These are phyloP conservation scores for Russula sp. DNA, from an alignment of 768 basidiomycete genomes.

Conservation along the genomic window DNA sequence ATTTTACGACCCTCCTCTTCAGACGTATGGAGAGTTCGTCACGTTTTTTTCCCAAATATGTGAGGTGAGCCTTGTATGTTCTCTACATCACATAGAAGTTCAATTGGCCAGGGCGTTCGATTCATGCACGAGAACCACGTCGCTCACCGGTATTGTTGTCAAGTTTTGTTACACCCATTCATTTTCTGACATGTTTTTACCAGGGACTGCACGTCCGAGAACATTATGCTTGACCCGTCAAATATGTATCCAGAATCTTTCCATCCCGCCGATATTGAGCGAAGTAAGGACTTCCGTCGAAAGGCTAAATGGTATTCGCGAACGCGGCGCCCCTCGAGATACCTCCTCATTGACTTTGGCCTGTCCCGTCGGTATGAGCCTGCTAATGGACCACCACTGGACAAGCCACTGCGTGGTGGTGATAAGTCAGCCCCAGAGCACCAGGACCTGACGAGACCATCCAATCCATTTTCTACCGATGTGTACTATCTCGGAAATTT, in stretches of 20 bases:
- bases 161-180: no score
- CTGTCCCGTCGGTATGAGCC: conserved; percentile 22
- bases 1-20: conserved; percentile 27
- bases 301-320: conserved; percentile 20
- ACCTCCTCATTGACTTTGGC: conserved; percentile 28
- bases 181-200: not conserved
- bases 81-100: not conserved
- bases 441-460: not conserved
- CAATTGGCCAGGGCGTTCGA: not conserved
- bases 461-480: conserved; percentile 25
- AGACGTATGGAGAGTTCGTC: conserved; percentile 31
- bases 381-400: not conserved
- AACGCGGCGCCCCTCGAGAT: conserved; percentile 23
- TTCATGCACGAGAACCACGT: conserved; percentile 17
- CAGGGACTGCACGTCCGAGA: conserved; percentile 9
- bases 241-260: conserved; percentile 15
- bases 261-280: not conserved
- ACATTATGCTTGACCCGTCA: conserved; percentile 16
- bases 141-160: conserved; percentile 10
- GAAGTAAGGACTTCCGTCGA: conserved; percentile 1
- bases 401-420: conserved; percentile 21
- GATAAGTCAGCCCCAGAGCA: conserved; percentile 25
- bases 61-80: conserved; percentile 25
- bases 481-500: conserved; percentile 25
- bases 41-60: conserved; percentile 30